These are phyloP conservation scores for Eucalyptus camaldulensis DNA, from an alignment of 345 rosid species.

Conservation along the genomic window DNA sequence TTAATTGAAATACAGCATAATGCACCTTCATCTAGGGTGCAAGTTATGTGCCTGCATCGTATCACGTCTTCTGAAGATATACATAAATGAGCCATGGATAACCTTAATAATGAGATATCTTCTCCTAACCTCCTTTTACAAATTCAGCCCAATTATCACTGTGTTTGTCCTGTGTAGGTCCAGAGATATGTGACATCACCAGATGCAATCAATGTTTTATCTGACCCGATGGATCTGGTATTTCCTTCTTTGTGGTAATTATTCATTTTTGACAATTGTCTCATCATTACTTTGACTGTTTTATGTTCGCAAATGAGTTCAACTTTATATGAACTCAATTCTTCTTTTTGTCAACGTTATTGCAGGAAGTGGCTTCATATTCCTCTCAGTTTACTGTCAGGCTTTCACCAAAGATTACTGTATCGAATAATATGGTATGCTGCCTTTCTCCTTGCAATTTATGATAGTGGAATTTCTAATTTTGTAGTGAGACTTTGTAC, in stretches of 20 bases:
- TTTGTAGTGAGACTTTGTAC: background rate
- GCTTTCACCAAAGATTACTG: constrained; percentile 48
- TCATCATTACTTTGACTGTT: background rate
- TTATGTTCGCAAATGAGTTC: background rate
- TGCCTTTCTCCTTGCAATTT: background rate
- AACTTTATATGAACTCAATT: background rate
- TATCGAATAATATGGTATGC: constrained; percentile 69
- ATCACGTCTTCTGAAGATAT: background rate
- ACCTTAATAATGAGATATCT: background rate
- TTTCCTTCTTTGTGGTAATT: constrained; percentile 71
- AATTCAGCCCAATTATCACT: background rate
- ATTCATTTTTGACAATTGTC: constrained; percentile 13
- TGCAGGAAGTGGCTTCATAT: constrained; percentile 47
- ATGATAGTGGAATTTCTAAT: background rate
- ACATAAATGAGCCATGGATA: background rate
- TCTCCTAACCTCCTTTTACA: background rate
- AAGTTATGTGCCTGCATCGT: background rate
- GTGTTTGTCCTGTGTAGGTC: constrained; percentile 27
- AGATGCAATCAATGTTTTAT: constrained; percentile 18
- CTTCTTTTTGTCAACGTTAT: background rate
- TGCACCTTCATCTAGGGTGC: background rate
- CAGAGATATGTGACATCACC: constrained; percentile 23
- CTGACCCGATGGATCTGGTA: constrained; percentile 68
- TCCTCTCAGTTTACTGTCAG: constrained; percentile 61
- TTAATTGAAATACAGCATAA: background rate